Evolutionary conservation across 139 green algal genomes (phyloP).

Genomic region (Dunaliella primolecta): DNA sequence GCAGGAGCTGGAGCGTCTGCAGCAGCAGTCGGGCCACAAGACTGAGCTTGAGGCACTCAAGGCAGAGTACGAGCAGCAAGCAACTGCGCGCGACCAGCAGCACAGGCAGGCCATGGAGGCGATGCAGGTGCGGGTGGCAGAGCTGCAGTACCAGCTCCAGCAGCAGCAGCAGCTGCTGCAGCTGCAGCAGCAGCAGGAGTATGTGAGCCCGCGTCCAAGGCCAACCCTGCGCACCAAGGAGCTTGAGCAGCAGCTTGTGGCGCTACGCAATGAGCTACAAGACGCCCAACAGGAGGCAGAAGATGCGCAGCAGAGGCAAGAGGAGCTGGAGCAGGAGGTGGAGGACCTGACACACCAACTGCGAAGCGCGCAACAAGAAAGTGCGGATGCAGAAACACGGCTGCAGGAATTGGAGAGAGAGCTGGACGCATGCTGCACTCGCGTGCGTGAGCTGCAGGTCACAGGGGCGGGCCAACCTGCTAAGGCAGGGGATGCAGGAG

Average conservation of each 20-base stretch:
- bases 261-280: not conserved
- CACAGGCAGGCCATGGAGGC: not conserved
- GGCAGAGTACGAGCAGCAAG: not conserved
- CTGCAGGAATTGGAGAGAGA: no score
- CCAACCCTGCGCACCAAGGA: not conserved
- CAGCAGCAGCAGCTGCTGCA: not conserved
- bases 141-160: not conserved
- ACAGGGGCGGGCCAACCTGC: no score
- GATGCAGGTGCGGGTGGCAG: not conserved
- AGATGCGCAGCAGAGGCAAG: not conserved
- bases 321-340: conserved; percentile 16
- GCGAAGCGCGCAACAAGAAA: no score
- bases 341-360: no score
- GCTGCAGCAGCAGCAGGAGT: not conserved
- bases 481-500: no score
- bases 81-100: not conserved
- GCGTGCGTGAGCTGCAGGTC: no score
- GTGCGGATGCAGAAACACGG: no score
- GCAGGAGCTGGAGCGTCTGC: not conserved
- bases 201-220: not conserved
- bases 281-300: not conserved
- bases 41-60: not conserved
- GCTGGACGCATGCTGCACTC: no score
- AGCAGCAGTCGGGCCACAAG: not conserved
- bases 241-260: not conserved